These are phyloP conservation scores for Trypanosoma vivax DNA, from an alignment of 208 protist species.

Conservation along the genomic window DNA sequence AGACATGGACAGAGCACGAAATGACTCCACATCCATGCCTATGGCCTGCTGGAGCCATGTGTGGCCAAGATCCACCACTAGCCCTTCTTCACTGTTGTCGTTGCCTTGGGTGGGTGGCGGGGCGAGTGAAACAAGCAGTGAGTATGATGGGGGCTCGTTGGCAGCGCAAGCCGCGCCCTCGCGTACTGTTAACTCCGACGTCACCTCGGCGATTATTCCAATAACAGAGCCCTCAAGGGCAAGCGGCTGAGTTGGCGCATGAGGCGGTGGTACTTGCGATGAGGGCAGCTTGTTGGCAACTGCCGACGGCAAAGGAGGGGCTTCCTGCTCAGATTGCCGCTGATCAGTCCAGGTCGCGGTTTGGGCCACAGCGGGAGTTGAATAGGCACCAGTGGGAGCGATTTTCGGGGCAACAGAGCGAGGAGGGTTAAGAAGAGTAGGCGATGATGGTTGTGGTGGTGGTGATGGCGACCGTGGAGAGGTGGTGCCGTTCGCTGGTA, in stretches of 20 bases:
- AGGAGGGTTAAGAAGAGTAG: too few relatives aligned
- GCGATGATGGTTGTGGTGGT: background rate
- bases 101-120: conserved; percentile 4
- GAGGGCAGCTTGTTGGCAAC: too few relatives aligned
- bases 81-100: background rate
- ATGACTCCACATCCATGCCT: conserved; percentile 40
- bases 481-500: too few relatives aligned
- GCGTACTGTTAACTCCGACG: conserved; percentile 10
- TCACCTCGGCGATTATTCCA: conserved; percentile 6
- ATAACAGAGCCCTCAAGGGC: conserved; percentile 6
- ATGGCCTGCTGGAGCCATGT: conserved; percentile 47
- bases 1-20: conserved; percentile 34
- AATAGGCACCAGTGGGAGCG: too few relatives aligned
- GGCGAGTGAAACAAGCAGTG: conserved; percentile 40
- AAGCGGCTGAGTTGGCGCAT: background rate
- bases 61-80: conserved; percentile 60
- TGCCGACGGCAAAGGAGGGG: background rate
- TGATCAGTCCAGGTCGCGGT: too few relatives aligned
- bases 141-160: background rate
- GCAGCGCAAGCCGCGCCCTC: background rate
- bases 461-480: too few relatives aligned
- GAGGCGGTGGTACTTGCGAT: background rate
- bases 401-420: too few relatives aligned
- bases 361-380: too few relatives aligned
- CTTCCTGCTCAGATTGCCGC: background rate